phyloP scores from a whole-genome alignment of 257 asterid genomes.

The Sherardia arvensis region DNA sequence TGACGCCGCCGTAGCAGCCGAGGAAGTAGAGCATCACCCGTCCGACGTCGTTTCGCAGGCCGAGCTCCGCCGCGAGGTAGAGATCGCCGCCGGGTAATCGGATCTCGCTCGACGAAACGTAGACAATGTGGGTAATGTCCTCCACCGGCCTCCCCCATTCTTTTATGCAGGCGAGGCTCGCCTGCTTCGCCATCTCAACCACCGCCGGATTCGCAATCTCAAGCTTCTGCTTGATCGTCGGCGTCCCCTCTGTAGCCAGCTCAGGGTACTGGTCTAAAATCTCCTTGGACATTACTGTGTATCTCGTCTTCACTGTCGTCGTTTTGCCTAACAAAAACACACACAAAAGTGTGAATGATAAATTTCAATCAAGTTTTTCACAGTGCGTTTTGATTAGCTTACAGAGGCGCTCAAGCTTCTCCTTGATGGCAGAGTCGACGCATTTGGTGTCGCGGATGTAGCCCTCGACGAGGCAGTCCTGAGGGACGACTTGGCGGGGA shows the following conservation, averaged over 20 bases:
- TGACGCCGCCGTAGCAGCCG: constrained; percentile 92
- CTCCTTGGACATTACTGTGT: constrained; percentile 77
- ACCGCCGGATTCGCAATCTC: constrained; percentile 80
- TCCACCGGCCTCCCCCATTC: constrained; percentile 60
- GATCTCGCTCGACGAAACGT: constrained; percentile 81
- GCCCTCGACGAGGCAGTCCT: constrained; percentile 80
- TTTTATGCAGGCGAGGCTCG: constrained; percentile 54
- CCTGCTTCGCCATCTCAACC: constrained; percentile 66
- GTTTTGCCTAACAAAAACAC: constrained; percentile 51
- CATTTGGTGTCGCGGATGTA: constrained; percentile 77
- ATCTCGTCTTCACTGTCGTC: constrained; percentile 82
- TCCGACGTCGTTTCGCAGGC: constrained; percentile 50
- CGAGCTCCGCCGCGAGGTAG: constrained; percentile 58
- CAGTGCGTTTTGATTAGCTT: constrained; percentile 11
- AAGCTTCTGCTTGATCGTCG: constrained; percentile 75
- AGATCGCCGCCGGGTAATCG: constrained; percentile 98
- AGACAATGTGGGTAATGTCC: constrained; percentile 80
- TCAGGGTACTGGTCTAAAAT: constrained; percentile 70
- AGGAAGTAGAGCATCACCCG: constrained; percentile 83
- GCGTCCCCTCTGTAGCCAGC: constrained; percentile 71
- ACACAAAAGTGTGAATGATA: no score
- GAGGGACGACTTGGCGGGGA: constrained; percentile 76
- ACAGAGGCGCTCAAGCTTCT: constrained; percentile 78
- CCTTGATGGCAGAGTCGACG: constrained; percentile 52
- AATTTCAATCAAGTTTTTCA: no score